Conservation (phyloP, 179 eudicot species). For the Dionaea muscipula region DNA sequence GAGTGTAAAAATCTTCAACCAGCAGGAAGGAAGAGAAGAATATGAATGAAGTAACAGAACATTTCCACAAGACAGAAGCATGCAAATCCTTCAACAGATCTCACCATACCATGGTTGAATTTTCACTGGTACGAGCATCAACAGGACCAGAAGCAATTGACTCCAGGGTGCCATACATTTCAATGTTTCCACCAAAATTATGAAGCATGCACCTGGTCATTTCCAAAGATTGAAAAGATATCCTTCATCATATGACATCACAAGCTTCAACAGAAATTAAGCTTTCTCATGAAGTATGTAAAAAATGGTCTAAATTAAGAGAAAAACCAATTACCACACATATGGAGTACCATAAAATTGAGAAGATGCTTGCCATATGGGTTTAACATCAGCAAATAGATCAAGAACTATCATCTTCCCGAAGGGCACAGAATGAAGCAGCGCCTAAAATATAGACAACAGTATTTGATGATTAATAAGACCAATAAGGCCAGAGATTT, state of each 20-base stretch:
- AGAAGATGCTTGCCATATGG: slow-evolving; percentile 79
- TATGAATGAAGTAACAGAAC: background rate
- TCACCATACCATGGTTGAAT: slow-evolving; percentile 80
- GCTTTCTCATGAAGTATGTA: slow-evolving; percentile 7
- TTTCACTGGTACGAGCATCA: slow-evolving; percentile 65
- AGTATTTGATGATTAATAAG: slow-evolving; percentile 1
- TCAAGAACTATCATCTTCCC: slow-evolving; percentile 99
- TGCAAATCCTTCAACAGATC: slow-evolving; percentile 1
- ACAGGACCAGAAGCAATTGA: slow-evolving; percentile 86
- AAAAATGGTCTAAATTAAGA: background rate
- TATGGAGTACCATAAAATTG: slow-evolving; percentile 94
- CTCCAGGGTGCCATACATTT: slow-evolving; percentile 92
- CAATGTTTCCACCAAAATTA: slow-evolving; percentile 97
- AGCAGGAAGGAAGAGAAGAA: background rate
- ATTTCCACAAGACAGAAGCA: slow-evolving; percentile 1
- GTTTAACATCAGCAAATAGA: slow-evolving; percentile 94
- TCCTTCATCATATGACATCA: too few relatives aligned
- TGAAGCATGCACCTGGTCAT: slow-evolving; percentile 93
- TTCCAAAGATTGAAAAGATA: background rate
- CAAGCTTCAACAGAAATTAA: slow-evolving; percentile 1
- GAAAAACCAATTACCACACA: slow-evolving; percentile 44
- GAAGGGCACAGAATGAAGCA: slow-evolving; percentile 86
- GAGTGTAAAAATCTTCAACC: too few relatives aligned
- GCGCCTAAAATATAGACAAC: slow-evolving; percentile 43
- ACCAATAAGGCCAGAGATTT: background rate